Base-by-base conservation (phyloP, 1,284 basidiomycete species). In the Ganoderma lingzhi region DNA sequence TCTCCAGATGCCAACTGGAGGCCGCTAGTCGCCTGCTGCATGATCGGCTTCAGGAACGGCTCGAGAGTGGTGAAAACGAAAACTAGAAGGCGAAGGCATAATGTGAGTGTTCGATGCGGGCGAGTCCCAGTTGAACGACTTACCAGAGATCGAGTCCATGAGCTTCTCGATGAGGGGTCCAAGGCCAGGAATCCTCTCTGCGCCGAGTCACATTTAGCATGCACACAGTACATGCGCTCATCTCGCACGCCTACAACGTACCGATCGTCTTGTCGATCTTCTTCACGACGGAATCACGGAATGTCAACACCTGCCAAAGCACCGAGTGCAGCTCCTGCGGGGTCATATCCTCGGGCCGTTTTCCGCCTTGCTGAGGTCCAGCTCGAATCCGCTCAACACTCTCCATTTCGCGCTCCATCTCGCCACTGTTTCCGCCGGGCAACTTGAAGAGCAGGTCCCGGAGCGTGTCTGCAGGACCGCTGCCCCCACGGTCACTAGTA, bases 261-360 rank as follows among this genome's bases (percentile, higher is more conserved):
- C 92, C 93, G 71, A 98, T 96, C 0, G 92, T 96, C 74, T 87
- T 89, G 77, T 92, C 90, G 67, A 98, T 95, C 79, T 90, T 92
- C 87, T 97, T 97, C 79, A 91, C 89, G 23, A 93, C 89, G 14
- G 76, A 77, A 81, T 98, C 96, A 63, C 96, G 87, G 82, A 97
- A 96, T 59, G 86, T 90, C 76, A 98, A 81, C 14, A 98, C 90
- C 81, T 94, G 89, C 96, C 96, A 97, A 17, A 97, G 81, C 3
- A 90, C 89, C 2, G 88, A 82, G 80, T 97, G 93, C 70, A 97
- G 78, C 80, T 98, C 96, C 79, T 97, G 94, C 1, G 96, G 96
- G 66, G 83, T 90, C 95, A 98, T 95, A 56, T 93, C 88, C 72
- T 92, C 88, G 0, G 93, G 93, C 62, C 85, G 84, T 78, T 92